These are phyloP conservation scores for Skeletonema potamos DNA, from an alignment of 108 stramenopile genomes.

Conservation along the genomic window DNA sequence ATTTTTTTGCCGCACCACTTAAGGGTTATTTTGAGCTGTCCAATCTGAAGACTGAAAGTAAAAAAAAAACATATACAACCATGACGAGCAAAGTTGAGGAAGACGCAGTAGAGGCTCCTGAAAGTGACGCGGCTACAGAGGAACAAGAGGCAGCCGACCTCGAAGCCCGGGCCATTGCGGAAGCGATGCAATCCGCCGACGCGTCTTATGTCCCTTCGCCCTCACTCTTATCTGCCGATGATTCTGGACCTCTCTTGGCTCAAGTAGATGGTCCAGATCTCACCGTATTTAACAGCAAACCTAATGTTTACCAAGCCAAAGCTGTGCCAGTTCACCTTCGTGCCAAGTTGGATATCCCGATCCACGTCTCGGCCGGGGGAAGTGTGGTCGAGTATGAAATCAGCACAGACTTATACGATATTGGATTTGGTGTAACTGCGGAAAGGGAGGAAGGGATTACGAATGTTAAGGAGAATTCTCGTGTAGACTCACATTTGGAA, in stretches of 20 bases:
- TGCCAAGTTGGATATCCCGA: conserved; percentile 71
- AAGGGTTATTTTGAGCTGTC: too few relatives aligned
- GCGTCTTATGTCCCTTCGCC: conserved; percentile 66
- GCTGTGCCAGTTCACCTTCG: conserved; percentile 72
- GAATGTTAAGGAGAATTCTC: conserved; percentile 74
- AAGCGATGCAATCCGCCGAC: conserved; percentile 80
- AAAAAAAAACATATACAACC: too few relatives aligned
- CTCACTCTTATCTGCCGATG: conserved; percentile 53
- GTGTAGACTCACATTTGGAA: conserved; percentile 64
- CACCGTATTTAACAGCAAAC: conserved; percentile 43
- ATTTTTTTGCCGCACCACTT: too few relatives aligned
- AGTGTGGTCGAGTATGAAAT: conserved; percentile 75
- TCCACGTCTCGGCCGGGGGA: conserved; percentile 77
- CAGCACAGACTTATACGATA: conserved; percentile 69
- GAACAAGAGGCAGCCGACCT: background rate
- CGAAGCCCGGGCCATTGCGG: conserved; percentile 81
- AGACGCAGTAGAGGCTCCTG: conserved; percentile 2
- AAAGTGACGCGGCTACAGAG: background rate
- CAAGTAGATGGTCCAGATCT: conserved; percentile 83
- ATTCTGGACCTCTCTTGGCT: conserved; percentile 53
- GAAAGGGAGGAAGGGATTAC: conserved; percentile 86
- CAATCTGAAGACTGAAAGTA: too few relatives aligned
- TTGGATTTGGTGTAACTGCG: conserved; percentile 79
- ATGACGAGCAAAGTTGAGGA: conserved; percentile 4
- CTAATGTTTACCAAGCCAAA: conserved; percentile 73